Evolutionary conservation across 305 asterid species (phyloP).

Genomic region (Fraxinus nigra): DNA sequence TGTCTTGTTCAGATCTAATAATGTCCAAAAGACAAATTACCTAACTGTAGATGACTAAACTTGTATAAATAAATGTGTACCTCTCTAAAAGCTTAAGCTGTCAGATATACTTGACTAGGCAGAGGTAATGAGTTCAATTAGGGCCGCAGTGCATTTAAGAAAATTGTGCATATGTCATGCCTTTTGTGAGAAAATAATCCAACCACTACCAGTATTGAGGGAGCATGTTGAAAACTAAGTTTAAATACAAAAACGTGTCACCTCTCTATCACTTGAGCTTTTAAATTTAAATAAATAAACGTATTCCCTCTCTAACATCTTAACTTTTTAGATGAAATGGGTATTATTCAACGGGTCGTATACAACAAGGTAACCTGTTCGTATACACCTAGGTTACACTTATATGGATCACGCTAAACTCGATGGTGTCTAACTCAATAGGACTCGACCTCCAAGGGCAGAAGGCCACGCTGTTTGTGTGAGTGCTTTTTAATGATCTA

Average conservation of each 20-base stretch:
- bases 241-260: background rate
- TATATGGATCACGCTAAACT: background rate
- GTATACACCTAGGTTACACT: background rate
- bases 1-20: conserved; percentile 97
- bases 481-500: background rate
- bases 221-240: background rate
- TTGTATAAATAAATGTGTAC: background rate
- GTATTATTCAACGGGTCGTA: background rate
- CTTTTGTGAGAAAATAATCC: background rate
- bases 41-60: background rate
- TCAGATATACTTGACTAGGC: background rate
- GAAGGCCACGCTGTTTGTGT: background rate
- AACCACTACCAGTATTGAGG: background rate
- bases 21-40: conserved; percentile 14
- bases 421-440: background rate
- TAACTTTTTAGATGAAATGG: background rate
- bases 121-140: background rate
- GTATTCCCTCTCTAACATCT: background rate
- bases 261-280: background rate
- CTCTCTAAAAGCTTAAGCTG: background rate
- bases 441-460: background rate
- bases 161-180: background rate
- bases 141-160: background rate
- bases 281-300: background rate
- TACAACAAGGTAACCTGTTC: background rate